Percentiles rank a stretch among this genome's conserved stretches.
Conservation (phyloP, 108 stramenopile species). For the Nitzschia sp. region DNA sequence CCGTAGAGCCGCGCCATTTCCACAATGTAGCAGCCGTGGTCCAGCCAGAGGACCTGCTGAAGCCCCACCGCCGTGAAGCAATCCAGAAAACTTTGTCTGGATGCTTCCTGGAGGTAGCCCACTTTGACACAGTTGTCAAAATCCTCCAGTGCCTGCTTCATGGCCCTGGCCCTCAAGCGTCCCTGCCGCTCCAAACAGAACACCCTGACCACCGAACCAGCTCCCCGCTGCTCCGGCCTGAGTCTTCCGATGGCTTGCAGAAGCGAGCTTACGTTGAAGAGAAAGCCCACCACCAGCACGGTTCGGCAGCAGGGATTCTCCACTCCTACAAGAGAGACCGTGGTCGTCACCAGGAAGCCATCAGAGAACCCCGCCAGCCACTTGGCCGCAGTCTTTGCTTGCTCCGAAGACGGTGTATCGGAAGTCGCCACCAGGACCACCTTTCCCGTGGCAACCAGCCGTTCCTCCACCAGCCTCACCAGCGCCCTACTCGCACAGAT, state of each 20-base stretch:
- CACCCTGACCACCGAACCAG: neutral
- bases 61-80: no score
- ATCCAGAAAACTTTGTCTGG: no score
- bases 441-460: neutral
- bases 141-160: neutral
- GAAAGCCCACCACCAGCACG: slow-evolving; percentile 3
- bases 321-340: neutral
- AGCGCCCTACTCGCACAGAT: neutral
- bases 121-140: neutral
- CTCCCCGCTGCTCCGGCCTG: slow-evolving; percentile 5
- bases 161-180: neutral
- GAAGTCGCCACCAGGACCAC: neutral
- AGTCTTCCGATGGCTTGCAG: slow-evolving; percentile 16
- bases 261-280: neutral
- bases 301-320: slow-evolving; percentile 9
- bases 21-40: no score
- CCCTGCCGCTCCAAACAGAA: neutral
- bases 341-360: neutral
- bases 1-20: no score
- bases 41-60: no score
- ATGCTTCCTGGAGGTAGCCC: no score
- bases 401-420: neutral
- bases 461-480: neutral
- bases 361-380: no score
- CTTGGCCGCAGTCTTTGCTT: neutral